Conservation (phyloP, 768 basidiomycete genomes). For the Coprinopsis sp. region DNA sequence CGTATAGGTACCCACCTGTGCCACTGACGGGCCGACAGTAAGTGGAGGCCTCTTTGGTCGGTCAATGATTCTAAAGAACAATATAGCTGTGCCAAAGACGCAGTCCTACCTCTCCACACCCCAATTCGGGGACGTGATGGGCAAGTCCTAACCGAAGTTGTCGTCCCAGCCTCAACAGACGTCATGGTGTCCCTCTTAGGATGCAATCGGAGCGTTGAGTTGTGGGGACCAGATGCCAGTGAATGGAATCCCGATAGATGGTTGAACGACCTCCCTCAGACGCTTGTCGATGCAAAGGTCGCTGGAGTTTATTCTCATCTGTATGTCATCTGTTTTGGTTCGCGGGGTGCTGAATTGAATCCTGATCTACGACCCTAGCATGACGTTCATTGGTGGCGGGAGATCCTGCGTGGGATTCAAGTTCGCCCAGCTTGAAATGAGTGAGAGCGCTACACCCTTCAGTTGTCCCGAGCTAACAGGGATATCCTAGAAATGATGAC, state of each 20-base stretch:
- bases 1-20: slow-evolving; percentile 22
- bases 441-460: no score
- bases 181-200: slow-evolving; percentile 25
- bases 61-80: no score
- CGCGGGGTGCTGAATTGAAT: neutral
- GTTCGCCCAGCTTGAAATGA: slow-evolving; percentile 10
- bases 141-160: slow-evolving; percentile 23
- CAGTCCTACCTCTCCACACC: slow-evolving; percentile 19
- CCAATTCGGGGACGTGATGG: slow-evolving; percentile 22
- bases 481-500: no score
- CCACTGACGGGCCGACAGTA: slow-evolving; percentile 18
- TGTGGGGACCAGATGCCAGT: slow-evolving; percentile 45
- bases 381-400: slow-evolving; percentile 6
- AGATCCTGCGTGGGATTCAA: slow-evolving; percentile 9
- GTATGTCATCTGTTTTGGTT: slow-evolving; percentile 16
- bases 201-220: slow-evolving; percentile 34
- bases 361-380: neutral
- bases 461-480: no score
- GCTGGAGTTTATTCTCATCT: slow-evolving; percentile 41
- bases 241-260: slow-evolving; percentile 50
- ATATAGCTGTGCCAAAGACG: slow-evolving; percentile 18
- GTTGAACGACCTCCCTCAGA: slow-evolving; percentile 26
- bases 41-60: neutral
- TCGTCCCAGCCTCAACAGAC: slow-evolving; percentile 33
- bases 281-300: slow-evolving; percentile 28